Base-by-base conservation (phyloP, 495 filamentous ascomycete genomes). In the Platismatia glauca region DNA sequence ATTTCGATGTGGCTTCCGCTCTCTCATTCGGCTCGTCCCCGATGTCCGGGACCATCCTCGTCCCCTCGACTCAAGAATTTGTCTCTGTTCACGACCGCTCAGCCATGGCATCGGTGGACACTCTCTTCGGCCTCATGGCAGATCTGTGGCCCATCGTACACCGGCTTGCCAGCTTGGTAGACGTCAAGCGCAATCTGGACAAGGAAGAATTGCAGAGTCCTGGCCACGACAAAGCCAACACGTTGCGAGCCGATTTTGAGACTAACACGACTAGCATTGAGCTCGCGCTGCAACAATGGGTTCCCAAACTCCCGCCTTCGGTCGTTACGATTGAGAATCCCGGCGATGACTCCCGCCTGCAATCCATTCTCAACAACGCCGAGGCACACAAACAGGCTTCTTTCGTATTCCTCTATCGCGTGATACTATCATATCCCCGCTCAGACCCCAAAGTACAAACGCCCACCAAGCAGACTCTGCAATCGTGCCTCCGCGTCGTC, bases 111-210 rank as follows among this genome's bases (percentile, higher is more conserved):
- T 75, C 79, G 37, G 80, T 85, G 18, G 83, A 86, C 65, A 83
- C 81, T 18, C 75, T 86, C 13, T 76, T 85, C n/a, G 83, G 83
- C 34, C 79, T 86, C 71, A 77, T 82, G 16, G 83, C 81, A 11
- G 82, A 83, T 35, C 68, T 86, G 0, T 86, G 83, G 83, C 83
- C 83, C 34, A 79, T 85, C 46, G 82, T 85, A 64, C 82, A 86
- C 67, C 80, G 83, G 2, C 74, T 86, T 9, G 82, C 82, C 2
- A 78, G 77, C 64, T 72, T 86, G 4, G 72, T 78, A 8, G 78
- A 77, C 1, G 73, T 81, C 12, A 82, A 83, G 63, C 73, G 66
- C 18, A 78, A 79, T 34, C 72, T 84, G 48, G 73, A 80, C 48
- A 70, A 67, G 18, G 78, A 81, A 29, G 71, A 78, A 27, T 63